phyloP scores from a whole-genome alignment of 352 stramenopile genomes.

The Pythium monospermum region DNA sequence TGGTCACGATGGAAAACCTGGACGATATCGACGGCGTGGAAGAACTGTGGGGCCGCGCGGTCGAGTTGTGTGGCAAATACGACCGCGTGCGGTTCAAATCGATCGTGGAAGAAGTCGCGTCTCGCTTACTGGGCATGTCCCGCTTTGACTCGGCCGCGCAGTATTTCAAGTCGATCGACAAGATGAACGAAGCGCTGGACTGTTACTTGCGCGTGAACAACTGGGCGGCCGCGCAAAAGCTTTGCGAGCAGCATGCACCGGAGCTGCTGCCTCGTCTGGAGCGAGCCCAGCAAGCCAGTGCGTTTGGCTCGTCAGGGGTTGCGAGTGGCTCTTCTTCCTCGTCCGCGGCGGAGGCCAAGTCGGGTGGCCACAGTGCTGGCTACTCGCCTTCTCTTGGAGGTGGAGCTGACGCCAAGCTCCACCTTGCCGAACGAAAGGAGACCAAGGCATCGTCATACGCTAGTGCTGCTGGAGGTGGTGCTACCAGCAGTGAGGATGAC shows the following conservation, averaged over 20 bases:
- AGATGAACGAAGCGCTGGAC: slow-evolving; percentile 90
- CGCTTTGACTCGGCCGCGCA: slow-evolving; percentile 85
- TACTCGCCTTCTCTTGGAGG: slow-evolving; percentile 43
- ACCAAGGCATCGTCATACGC: slow-evolving; percentile 29
- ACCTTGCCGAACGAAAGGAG: slow-evolving; percentile 45
- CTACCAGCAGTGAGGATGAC: slow-evolving; percentile 21
- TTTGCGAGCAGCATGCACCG: slow-evolving; percentile 75
- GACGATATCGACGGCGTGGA: slow-evolving; percentile 72
- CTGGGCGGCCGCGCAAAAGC: slow-evolving; percentile 64
- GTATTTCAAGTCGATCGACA: slow-evolving; percentile 86
- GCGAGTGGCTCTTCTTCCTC: slow-evolving; percentile 21
- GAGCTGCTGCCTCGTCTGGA: slow-evolving; percentile 77
- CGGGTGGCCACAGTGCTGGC: slow-evolving; percentile 14
- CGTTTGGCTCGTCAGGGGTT: slow-evolving; percentile 44
- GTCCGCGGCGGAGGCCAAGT: slow-evolving; percentile 42
- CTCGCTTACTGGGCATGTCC: slow-evolving; percentile 72
- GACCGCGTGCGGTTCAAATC: slow-evolving; percentile 84
- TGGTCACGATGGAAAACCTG: slow-evolving; percentile 67
- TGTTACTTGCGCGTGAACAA: slow-evolving; percentile 80
- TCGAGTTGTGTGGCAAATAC: slow-evolving; percentile 86
- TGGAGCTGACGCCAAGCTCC: slow-evolving; percentile 41
- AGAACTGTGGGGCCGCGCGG: slow-evolving; percentile 85
- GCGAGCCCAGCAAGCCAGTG: slow-evolving; percentile 75
- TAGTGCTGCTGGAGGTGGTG: slow-evolving; percentile 23
- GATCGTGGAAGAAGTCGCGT: slow-evolving; percentile 86